Conservation (phyloP, 176 grass and related monocot genomes). For the Cenchrus purpureus region DNA sequence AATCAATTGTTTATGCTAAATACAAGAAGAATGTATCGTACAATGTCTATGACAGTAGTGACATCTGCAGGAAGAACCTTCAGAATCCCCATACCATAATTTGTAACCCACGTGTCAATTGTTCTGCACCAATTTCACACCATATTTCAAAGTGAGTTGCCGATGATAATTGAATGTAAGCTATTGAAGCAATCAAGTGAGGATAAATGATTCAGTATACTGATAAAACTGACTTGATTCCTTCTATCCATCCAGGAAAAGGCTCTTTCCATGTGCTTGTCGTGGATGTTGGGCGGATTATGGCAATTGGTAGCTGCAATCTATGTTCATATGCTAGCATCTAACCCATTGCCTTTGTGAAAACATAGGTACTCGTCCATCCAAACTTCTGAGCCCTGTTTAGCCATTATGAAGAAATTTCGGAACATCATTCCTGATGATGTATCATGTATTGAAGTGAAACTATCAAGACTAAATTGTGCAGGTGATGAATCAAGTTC, state of each 20-base stretch:
- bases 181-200: neutral
- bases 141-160: slow-evolving; percentile 16
- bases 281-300: slow-evolving; percentile 28
- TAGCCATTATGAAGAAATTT: neutral
- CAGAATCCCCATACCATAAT: slow-evolving; percentile 20
- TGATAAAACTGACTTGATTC: slow-evolving; percentile 36
- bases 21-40: slow-evolving; percentile 20
- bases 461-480: neutral
- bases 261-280: slow-evolving; percentile 43
- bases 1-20: neutral
- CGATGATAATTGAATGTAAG: neutral
- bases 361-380: slow-evolving; percentile 37
- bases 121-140: slow-evolving; percentile 12
- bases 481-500: neutral
- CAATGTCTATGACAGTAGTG: slow-evolving; percentile 33
- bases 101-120: slow-evolving; percentile 30
- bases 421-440: neutral
- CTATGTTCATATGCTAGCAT: slow-evolving; percentile 30
- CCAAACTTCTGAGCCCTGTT: slow-evolving; percentile 41
- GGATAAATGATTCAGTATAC: neutral
- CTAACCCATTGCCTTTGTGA: slow-evolving; percentile 49
- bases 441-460: slow-evolving; percentile 3
- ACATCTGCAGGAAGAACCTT: slow-evolving; percentile 32
- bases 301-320: slow-evolving; percentile 28
- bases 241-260: slow-evolving; percentile 49